Percentiles rank a stretch among this genome's conserved stretches.
These are phyloP conservation scores for Dothideomycetes sp. DNA, from an alignment of 2,329 filamentous ascomycete species.

Conservation along the genomic window DNA sequence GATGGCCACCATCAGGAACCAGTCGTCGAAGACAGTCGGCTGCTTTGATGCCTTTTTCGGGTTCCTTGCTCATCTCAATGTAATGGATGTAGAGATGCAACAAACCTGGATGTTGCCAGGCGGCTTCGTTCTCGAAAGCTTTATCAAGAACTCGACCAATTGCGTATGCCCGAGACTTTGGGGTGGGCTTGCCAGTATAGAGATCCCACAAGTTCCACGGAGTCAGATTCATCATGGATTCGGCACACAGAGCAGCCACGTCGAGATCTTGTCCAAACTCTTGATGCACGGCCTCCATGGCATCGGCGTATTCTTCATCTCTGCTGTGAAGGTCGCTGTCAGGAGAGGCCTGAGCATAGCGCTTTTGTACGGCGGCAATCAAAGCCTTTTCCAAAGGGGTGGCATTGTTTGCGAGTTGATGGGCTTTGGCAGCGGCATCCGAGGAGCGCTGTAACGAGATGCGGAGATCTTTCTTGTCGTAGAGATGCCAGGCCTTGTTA, in stretches of 20 bases:
- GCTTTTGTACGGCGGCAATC: constrained; percentile 50
- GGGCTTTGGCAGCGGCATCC: constrained; percentile 38
- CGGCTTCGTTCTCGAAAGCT: constrained; percentile 44
- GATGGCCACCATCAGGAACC: constrained; percentile 60
- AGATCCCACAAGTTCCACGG: constrained; percentile 59
- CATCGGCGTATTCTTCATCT: constrained; percentile 53
- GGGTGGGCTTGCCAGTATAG: constrained; percentile 46
- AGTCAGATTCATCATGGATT: constrained; percentile 56
- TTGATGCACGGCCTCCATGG: constrained; percentile 49
- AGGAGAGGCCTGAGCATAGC: constrained; percentile 42
- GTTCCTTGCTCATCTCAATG: constrained; percentile 64
- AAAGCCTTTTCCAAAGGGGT: constrained; percentile 52
- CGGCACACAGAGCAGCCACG: constrained; percentile 53
- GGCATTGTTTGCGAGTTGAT: constrained; percentile 27
- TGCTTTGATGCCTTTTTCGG: constrained; percentile 52
- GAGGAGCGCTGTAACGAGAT: constrained; percentile 42
- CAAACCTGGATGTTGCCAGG: constrained; percentile 55
- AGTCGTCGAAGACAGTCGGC: constrained; percentile 56
- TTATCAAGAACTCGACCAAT: constrained; percentile 50
- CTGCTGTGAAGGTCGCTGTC: constrained; percentile 30
- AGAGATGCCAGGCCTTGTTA: constrained; percentile 69
- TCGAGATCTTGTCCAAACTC: constrained; percentile 50
- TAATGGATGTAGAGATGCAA: constrained; percentile 70
- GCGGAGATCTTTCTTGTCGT: constrained; percentile 53
- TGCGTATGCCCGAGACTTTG: constrained; percentile 48